A percentile compares a stretch with the other conserved stretches of the same genome.
Evolutionary conservation across 371 early-diverging fungal species (phyloP).

Genomic region (Apophysomyces ossiformis): DNA sequence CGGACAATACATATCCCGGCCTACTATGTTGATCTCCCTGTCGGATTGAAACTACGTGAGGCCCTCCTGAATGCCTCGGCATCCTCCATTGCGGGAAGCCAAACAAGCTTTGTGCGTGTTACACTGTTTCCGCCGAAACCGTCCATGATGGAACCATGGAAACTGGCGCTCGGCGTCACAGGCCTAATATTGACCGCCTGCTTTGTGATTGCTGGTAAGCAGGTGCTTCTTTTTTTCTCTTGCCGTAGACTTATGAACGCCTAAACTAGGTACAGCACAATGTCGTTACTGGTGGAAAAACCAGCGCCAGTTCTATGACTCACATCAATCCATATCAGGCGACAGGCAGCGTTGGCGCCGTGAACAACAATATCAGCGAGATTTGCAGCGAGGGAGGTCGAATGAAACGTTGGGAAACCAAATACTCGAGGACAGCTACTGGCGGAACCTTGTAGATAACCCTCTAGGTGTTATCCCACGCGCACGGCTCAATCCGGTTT

Average conservation of each 20-base stretch:
- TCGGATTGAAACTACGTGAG: conserved; percentile 25
- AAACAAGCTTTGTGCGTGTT: conserved; percentile 23
- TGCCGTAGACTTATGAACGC: not conserved
- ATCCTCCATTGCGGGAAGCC: not conserved
- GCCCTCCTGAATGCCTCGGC: conserved; percentile 22
- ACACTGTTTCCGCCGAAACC: conserved; percentile 28
- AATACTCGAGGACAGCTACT: not conserved
- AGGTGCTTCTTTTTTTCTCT: not conserved
- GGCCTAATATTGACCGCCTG: conserved; percentile 47
- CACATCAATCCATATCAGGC: not conserved
- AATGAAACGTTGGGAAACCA: not conserved
- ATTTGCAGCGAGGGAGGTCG: not conserved
- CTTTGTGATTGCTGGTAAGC: conserved; percentile 42
- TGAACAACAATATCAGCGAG: not conserved
- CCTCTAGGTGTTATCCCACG: not conserved
- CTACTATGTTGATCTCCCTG: conserved; percentile 25
- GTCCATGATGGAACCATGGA: conserved; percentile 49
- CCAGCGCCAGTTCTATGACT: not conserved
- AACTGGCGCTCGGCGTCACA: conserved; percentile 53
- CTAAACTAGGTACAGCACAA: conserved; percentile 5
- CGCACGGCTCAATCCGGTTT: not conserved
- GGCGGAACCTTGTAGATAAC: not conserved
- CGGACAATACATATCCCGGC: conserved; percentile 34
- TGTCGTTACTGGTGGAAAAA: conserved; percentile 5
- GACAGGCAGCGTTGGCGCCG: not conserved